Conservation (phyloP, 75 land plant genomes). For the Pinus tabuliformis region DNA sequence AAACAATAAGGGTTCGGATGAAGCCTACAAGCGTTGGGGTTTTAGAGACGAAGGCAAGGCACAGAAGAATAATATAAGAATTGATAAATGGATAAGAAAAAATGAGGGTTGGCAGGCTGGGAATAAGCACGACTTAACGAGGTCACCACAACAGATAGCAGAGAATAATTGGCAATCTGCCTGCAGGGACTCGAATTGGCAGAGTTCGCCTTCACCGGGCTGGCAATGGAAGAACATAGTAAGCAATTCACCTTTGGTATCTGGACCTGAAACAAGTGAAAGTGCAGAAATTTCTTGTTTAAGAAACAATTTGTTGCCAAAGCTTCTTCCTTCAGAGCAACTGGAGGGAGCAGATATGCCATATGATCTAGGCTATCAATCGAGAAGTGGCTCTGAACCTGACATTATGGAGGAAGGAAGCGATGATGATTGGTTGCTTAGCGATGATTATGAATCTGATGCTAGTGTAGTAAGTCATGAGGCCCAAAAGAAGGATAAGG, state of each 20-base stretch:
- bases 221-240: background rate
- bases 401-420: constrained; percentile 46
- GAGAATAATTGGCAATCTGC: background rate
- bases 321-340: constrained; percentile 5
- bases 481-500: constrained; percentile 58
- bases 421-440: constrained; percentile 56
- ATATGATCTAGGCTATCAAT: constrained; percentile 8
- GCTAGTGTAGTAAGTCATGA: constrained; percentile 58
- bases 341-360: background rate
- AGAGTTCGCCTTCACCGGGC: background rate
- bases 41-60: background rate
- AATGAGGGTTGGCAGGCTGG: background rate
- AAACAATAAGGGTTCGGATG: background rate
- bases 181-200: background rate
- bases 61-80: background rate
- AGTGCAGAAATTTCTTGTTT: background rate
- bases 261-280: background rate
- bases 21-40: background rate
- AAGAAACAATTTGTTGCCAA: background rate
- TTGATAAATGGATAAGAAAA: background rate
- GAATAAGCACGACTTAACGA: background rate
- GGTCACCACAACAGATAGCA: background rate
- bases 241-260: background rate
- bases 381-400: constrained; percentile 21
- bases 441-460: constrained; percentile 73